Conservation (phyloP, 768 basidiomycete species). For the Hygrocybe coccinea region DNA sequence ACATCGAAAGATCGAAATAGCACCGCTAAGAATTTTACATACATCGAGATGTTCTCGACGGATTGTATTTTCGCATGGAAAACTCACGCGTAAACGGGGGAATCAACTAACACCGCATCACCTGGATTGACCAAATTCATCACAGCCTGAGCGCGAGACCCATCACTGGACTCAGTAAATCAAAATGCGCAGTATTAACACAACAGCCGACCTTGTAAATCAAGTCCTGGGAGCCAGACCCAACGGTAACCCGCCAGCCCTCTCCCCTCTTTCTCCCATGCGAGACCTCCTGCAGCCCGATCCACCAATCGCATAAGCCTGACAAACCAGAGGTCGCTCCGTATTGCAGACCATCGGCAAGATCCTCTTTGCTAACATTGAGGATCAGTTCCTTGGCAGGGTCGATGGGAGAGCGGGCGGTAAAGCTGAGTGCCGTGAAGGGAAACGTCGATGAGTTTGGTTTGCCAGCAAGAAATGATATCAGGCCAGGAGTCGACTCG, state of each 20-base stretch:
- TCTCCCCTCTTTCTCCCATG: conserved; percentile 60
- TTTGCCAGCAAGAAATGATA: conserved; percentile 85
- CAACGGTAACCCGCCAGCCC: conserved; percentile 75
- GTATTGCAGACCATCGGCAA: conserved; percentile 71
- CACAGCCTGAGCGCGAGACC: conserved; percentile 49
- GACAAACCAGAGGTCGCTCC: conserved; percentile 65
- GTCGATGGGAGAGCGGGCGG: conserved; percentile 46
- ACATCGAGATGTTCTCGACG: neutral
- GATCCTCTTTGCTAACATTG: conserved; percentile 51
- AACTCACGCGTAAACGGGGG: conserved; percentile 70
- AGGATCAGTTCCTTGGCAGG: conserved; percentile 44
- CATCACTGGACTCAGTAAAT: neutral
- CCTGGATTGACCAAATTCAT: conserved; percentile 68
- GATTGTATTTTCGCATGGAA: conserved; percentile 5
- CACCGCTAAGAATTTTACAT: conserved; percentile 42
- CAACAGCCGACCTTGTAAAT: conserved; percentile 65
- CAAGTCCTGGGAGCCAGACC: conserved; percentile 84
- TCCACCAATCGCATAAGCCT: conserved; percentile 62
- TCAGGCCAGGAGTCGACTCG: conserved; percentile 71
- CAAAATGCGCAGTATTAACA: neutral
- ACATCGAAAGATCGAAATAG: conserved; percentile 58
- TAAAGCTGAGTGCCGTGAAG: conserved; percentile 73
- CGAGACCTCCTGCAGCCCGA: conserved; percentile 60
- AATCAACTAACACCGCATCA: conserved; percentile 77
- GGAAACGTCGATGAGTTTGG: conserved; percentile 91